Evolutionary conservation across 2,329 filamentous ascomycete genomes (phyloP).

Genomic region (Trichoderma sp.): DNA sequence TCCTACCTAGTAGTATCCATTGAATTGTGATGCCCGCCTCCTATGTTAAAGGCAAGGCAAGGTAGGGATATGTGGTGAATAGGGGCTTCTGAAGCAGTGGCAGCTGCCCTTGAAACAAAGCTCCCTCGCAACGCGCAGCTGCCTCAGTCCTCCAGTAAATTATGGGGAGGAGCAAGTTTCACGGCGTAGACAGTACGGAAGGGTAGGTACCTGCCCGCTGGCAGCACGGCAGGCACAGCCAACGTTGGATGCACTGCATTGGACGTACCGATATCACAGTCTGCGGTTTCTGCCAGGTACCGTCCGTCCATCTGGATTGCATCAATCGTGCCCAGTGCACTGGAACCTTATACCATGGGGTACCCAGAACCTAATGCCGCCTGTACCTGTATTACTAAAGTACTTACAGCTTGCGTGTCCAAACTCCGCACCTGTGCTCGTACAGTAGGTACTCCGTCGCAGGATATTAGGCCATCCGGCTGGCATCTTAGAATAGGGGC

Average conservation of each 20-base stretch:
- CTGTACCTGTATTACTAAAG: not conserved
- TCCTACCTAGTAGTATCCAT: not conserved
- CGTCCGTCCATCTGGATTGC: not conserved
- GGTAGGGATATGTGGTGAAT: not conserved
- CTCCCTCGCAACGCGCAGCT: slow-evolving; percentile 2
- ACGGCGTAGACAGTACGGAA: not conserved
- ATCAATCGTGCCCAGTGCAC: not conserved
- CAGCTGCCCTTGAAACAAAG: slow-evolving; percentile 16
- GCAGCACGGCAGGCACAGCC: not conserved
- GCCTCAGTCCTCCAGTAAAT: not conserved
- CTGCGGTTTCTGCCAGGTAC: not conserved
- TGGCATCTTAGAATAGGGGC: slow-evolving; percentile 10
- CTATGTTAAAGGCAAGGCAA: not conserved
- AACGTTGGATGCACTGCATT: not conserved
- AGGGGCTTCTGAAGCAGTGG: slow-evolving; percentile 7
- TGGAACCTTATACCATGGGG: not conserved
- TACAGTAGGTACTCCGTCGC: not conserved
- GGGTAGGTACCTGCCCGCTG: not conserved
- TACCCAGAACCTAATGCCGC: not conserved
- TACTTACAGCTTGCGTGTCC: not conserved
- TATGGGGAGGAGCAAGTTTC: slow-evolving; percentile 4
- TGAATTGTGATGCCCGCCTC: not conserved
- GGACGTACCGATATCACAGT: not conserved
- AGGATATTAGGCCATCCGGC: not conserved
- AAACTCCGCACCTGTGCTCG: not conserved